A percentile compares a stretch with the other conserved stretches of the same genome.
phyloP scores from a whole-genome alignment of 805 yeast species.

The Monosporozyma aerobia region DNA sequence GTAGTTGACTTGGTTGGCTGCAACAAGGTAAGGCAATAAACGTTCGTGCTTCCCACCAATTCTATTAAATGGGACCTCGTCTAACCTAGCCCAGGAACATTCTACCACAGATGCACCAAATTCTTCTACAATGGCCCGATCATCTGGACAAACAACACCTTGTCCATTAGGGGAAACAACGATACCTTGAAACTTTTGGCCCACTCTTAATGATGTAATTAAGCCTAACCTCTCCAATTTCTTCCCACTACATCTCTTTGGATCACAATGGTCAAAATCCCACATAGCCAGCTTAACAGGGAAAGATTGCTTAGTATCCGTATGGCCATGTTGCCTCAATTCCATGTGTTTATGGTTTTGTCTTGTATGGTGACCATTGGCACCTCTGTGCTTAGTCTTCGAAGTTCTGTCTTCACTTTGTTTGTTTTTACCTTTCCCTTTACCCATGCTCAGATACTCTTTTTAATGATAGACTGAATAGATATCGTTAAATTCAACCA shows the following conservation, averaged over 20 bases:
- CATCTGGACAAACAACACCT: constrained; percentile 83
- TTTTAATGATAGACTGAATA: neutral
- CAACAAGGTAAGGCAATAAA: constrained; percentile 81
- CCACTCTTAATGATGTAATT: constrained; percentile 71
- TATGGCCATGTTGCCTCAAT: constrained; percentile 23
- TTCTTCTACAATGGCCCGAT: constrained; percentile 62
- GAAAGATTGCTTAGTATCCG: constrained; percentile 36
- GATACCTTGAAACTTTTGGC: constrained; percentile 85
- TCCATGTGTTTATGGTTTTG: constrained; percentile 40
- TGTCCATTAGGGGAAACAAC: constrained; percentile 92
- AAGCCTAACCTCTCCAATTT: constrained; percentile 82
- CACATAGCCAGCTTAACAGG: constrained; percentile 94
- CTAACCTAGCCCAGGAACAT: constrained; percentile 97
- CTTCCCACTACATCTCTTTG: constrained; percentile 94
- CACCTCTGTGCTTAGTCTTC: constrained; percentile 27
- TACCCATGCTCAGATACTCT: constrained; percentile 8
- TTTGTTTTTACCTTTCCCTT: constrained; percentile 41
- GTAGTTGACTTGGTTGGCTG: constrained; percentile 94
- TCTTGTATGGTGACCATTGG: constrained; percentile 50
- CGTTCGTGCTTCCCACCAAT: constrained; percentile 89
- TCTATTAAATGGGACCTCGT: constrained; percentile 87
- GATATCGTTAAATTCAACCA: neutral
- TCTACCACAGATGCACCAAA: constrained; percentile 96
- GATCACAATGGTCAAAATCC: constrained; percentile 99
- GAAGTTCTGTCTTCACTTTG: constrained; percentile 32